Percentiles rank a stretch among this genome's conserved stretches.
phyloP scores from a whole-genome alignment of 1,139 yeast species.

The Saccharomycopsis phalli region DNA sequence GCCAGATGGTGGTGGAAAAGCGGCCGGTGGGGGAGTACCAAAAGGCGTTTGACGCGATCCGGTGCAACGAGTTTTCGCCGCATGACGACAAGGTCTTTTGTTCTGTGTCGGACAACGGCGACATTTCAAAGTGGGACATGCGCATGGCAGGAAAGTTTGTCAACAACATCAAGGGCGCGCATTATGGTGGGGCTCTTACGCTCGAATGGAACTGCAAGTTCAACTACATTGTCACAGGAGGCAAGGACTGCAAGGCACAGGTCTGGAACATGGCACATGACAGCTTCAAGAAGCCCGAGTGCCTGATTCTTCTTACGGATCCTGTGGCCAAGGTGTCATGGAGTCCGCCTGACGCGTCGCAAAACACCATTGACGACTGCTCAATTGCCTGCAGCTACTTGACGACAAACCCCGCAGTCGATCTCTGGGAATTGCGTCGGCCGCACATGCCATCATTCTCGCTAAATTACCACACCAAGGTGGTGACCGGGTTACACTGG shows the following conservation, averaged over 20 bases:
- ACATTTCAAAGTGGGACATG: slow-evolving; percentile 75
- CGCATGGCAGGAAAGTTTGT: slow-evolving; percentile 36
- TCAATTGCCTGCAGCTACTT: slow-evolving; percentile 72
- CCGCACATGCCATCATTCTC: slow-evolving; percentile 69
- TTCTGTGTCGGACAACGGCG: slow-evolving; percentile 85
- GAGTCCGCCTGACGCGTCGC: slow-evolving; percentile 28
- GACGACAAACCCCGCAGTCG: slow-evolving; percentile 66
- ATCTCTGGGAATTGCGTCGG: slow-evolving; percentile 65
- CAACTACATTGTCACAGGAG: slow-evolving; percentile 84
- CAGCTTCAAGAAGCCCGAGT: slow-evolving; percentile 20
- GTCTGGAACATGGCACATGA: slow-evolving; percentile 57
- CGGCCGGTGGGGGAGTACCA: slow-evolving; percentile 10
- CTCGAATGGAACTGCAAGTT: slow-evolving; percentile 81
- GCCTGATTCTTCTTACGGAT: slow-evolving; percentile 23
- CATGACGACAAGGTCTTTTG: slow-evolving; percentile 43
- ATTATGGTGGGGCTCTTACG: slow-evolving; percentile 84
- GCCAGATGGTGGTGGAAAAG: slow-evolving; percentile 20
- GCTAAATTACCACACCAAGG: slow-evolving; percentile 42
- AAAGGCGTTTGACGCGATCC: slow-evolving; percentile 44
- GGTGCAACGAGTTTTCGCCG: slow-evolving; percentile 54
- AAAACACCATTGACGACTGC: slow-evolving; percentile 31
- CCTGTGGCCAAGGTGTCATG: slow-evolving; percentile 34
- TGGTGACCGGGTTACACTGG: slow-evolving; percentile 43
- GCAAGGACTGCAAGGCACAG: slow-evolving; percentile 78
- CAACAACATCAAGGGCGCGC: slow-evolving; percentile 45